Evolutionary conservation across 1,284 basidiomycete genomes (phyloP).

Genomic region (Athelia psychrophila): DNA sequence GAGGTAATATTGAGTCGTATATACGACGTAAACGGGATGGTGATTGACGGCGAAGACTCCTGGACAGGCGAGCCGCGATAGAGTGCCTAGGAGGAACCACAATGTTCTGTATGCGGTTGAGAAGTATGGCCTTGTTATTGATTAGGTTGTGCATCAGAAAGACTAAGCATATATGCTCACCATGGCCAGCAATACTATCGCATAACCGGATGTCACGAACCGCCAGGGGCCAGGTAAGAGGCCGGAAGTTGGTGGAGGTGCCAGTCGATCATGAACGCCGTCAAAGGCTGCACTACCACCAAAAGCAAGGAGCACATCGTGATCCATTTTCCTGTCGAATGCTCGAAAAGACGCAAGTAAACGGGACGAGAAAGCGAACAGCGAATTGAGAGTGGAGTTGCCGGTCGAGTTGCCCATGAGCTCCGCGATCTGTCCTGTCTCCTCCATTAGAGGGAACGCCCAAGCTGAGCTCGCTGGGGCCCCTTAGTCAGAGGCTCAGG

Average conservation of each 20-base stretch:
- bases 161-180: constrained; percentile 31
- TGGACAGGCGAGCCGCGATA: constrained; percentile 22
- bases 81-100: constrained; percentile 63
- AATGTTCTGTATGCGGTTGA: constrained; percentile 74
- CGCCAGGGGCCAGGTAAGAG: constrained; percentile 59
- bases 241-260: constrained; percentile 3
- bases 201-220: constrained; percentile 70
- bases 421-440: no score
- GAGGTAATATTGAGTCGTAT: constrained; percentile 48
- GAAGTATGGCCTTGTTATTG: constrained; percentile 51
- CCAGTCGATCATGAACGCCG: constrained; percentile 6
- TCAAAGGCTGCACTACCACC: constrained; percentile 7
- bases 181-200: constrained; percentile 60
- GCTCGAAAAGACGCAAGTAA: not conserved
- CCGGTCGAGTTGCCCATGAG: not conserved
- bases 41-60: constrained; percentile 16
- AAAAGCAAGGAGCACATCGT: constrained; percentile 10
- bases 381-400: not conserved
- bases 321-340: not conserved
- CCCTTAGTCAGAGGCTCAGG: not conserved
- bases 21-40: constrained; percentile 26
- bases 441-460: no score
- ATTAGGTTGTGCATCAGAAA: constrained; percentile 8
- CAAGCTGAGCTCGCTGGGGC: no score
- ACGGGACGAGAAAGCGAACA: constrained; percentile 4